phyloP scores from a whole-genome alignment of 306 rosid genomes.

The Argentina anserina region DNA sequence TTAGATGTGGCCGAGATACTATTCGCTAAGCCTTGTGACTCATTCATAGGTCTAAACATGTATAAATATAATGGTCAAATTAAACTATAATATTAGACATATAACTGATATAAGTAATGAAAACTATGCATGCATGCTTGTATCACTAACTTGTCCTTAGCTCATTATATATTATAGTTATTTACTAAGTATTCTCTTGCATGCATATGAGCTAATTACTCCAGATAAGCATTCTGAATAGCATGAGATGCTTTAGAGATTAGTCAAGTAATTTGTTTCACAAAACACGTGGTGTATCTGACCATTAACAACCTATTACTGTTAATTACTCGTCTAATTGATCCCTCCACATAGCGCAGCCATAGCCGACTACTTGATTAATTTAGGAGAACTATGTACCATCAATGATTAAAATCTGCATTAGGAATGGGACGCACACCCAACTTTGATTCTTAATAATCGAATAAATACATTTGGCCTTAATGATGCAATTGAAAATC shows the following conservation, averaged over 20 bases:
- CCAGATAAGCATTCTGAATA: not conserved
- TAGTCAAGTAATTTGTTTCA: not conserved
- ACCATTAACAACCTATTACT: not conserved
- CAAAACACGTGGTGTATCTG: not conserved
- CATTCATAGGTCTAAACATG: not conserved
- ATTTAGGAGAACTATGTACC: not conserved
- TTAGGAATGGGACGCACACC: not conserved
- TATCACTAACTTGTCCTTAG: not conserved
- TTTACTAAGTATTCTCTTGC: not conserved
- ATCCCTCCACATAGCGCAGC: not conserved
- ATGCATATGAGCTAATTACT: too few relatives aligned
- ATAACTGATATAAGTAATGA: too few relatives aligned
- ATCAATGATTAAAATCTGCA: not conserved
- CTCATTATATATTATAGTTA: not conserved
- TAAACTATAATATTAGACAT: not conserved
- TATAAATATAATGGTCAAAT: not conserved
- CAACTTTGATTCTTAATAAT: too few relatives aligned
- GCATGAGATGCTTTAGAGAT: not conserved
- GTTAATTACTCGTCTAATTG: not conserved
- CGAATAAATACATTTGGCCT: too few relatives aligned
- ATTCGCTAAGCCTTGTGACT: not conserved
- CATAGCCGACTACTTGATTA: not conserved
- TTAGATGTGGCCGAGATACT: conserved; percentile 6
- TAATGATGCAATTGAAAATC: too few relatives aligned
- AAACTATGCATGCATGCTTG: too few relatives aligned